These are phyloP conservation scores for Phylloporus rhodoxanthus DNA, from an alignment of 768 basidiomycete species.

Conservation along the genomic window DNA sequence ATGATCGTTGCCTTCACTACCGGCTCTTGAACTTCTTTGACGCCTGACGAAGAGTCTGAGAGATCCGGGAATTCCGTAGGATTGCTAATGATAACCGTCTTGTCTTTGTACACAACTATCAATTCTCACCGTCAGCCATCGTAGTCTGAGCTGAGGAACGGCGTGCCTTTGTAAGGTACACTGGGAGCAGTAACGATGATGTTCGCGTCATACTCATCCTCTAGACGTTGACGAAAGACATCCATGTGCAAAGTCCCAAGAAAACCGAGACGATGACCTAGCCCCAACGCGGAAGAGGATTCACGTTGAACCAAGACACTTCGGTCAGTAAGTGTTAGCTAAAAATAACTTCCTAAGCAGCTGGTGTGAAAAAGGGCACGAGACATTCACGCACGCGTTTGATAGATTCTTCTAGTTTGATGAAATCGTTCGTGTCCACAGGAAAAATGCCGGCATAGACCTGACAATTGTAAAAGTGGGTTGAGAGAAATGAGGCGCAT, in stretches of 20 bases:
- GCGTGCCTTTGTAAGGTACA: conserved; percentile 80
- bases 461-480: conserved; percentile 33
- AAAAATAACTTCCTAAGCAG: conserved; percentile 7
- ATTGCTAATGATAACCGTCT: conserved; percentile 70
- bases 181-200: conserved; percentile 95
- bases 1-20: conserved; percentile 92
- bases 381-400: conserved; percentile 53
- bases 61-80: conserved; percentile 94
- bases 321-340: conserved; percentile 83
- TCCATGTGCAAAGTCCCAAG: conserved; percentile 96
- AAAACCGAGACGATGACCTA: conserved; percentile 93
- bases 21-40: conserved; percentile 83
- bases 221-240: conserved; percentile 89
- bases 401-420: conserved; percentile 93
- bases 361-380: background rate
- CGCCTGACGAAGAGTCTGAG: conserved; percentile 49
- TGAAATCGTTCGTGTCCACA: conserved; percentile 83
- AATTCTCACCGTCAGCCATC: background rate
- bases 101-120: conserved; percentile 68
- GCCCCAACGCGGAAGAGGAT: conserved; percentile 89
- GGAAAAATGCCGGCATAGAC: conserved; percentile 96
- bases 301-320: conserved; percentile 89
- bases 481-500: background rate
- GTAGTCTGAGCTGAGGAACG: background rate
- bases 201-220: conserved; percentile 94